Conservation (phyloP, 495 filamentous ascomycete genomes). For the Podospora anserina region DNA sequence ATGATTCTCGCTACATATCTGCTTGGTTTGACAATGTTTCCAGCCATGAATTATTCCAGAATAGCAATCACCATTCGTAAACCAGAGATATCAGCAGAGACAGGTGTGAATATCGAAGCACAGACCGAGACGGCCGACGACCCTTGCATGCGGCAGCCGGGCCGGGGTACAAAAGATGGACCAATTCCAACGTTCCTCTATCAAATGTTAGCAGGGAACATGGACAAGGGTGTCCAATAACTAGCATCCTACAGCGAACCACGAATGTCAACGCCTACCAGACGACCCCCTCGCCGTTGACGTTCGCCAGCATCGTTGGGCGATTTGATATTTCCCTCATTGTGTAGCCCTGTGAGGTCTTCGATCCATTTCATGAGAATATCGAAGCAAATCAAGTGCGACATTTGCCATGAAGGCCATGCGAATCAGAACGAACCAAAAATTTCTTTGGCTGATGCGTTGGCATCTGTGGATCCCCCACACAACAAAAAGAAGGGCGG, state of each 20-base stretch:
- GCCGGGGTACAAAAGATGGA: not conserved
- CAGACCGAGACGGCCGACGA: not conserved
- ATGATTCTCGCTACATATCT: not conserved
- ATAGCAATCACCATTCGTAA: not conserved
- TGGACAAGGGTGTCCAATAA: conserved; percentile 11
- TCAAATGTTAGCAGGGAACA: conserved; percentile 25
- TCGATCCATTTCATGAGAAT: not conserved
- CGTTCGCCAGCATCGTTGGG: conserved; percentile 2
- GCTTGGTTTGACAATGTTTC: not conserved
- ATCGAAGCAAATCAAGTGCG: conserved; percentile 4
- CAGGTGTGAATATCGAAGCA: not conserved
- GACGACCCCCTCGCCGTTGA: not conserved
- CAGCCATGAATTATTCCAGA: not conserved
- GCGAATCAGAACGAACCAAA: conserved; percentile 13
- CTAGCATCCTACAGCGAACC: conserved; percentile 10
- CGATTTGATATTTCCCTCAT: conserved; percentile 19
- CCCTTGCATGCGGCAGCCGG: conserved; percentile 1
- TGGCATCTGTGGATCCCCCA: conserved; percentile 3
- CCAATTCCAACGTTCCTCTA: conserved; percentile 25
- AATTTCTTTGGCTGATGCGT: conserved; percentile 12
- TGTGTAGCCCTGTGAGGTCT: not conserved
- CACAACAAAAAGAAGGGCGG: not conserved
- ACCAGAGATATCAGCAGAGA: not conserved
- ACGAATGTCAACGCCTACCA: conserved; percentile 23
- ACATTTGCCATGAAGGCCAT: not conserved